These are phyloP conservation scores for Ogataea henricii DNA, from an alignment of 805 yeast species.

Conservation along the genomic window DNA sequence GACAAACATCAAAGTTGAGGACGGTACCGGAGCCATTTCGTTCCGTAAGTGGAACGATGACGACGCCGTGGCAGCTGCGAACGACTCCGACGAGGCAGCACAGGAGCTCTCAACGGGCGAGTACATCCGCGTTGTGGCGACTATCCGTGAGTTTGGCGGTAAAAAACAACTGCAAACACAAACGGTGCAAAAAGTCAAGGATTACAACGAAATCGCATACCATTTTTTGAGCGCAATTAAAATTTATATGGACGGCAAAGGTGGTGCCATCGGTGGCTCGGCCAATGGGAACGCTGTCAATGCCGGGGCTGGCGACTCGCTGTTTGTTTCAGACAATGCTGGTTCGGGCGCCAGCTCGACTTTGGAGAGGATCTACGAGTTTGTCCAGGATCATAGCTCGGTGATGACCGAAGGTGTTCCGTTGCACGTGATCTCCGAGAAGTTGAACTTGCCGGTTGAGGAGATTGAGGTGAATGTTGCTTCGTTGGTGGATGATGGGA, in stretches of 20 bases:
- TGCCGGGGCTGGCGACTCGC: constrained; percentile 29
- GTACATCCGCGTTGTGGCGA: constrained; percentile 61
- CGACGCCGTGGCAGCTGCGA: constrained; percentile 5
- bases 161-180: constrained; percentile 68
- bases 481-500: constrained; percentile 65
- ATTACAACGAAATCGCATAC: constrained; percentile 67
- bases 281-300: constrained; percentile 6
- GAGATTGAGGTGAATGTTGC: constrained; percentile 53
- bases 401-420: constrained; percentile 81
- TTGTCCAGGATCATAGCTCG: constrained; percentile 51
- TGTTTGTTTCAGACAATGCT: constrained; percentile 47
- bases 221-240: constrained; percentile 68
- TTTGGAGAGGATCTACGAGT: constrained; percentile 49
- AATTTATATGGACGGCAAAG: constrained; percentile 56
- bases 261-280: constrained; percentile 29
- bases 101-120: constrained; percentile 45
- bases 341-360: constrained; percentile 29
- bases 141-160: constrained; percentile 59
- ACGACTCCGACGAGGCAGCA: constrained; percentile 19
- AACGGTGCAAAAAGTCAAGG: constrained; percentile 54
- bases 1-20: constrained; percentile 63
- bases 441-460: constrained; percentile 50
- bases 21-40: constrained; percentile 71
- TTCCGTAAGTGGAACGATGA: constrained; percentile 66
- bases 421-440: constrained; percentile 57